Base-by-base conservation (phyloP, 2,329 filamentous ascomycete genomes). In the Phyllosticta paracitricarpa region DNA sequence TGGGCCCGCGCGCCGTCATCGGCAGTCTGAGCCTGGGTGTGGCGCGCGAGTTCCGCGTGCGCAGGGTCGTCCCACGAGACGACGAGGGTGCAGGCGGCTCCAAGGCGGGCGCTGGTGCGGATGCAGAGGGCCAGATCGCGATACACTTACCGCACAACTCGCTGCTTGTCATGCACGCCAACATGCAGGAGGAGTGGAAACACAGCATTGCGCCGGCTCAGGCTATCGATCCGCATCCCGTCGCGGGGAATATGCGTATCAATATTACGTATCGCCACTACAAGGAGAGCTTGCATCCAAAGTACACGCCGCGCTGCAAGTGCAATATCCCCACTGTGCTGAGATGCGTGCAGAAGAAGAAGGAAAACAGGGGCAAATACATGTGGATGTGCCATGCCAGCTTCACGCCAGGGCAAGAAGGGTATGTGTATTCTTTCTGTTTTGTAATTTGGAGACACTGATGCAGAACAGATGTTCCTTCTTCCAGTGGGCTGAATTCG, bases 151-250 rank as follows among this genome's bases (percentile, higher is more conserved):
- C 93, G 0, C 94, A 97, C 73, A 97, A 97, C 72, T 95, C 90
- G 0, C 81, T 97, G 0, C 81, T 99, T 0, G 81, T 97, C 9
- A 97, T 99, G 94, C 92, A 97, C 69, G 92, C 93, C 0, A 91
- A 96, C 71, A 97, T 96, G 90, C 93, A 97, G 70, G 93, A 97
- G 70, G 87, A 89, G 70, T 97, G 91, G 91, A 97, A 97, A 73
- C 94, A 99, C 73, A 83, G 84, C 66, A 89, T 99, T 53, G 80
- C 85, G 0, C 89, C 91, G 0, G 86, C 89, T 0, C 79, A 81
- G 56, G 84, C 86, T 3, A 89, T 97, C 62, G 88, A 91, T 64
- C 90, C 91, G 1, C 94, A 99, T 72, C 90, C 92, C 0, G 72
- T 96, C 1, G 83, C 92, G 0, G 88, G 87, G 0, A 91, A 86